These are phyloP conservation scores for Candida quercuum DNA, from an alignment of 805 yeast genomes.

Conservation along the genomic window DNA sequence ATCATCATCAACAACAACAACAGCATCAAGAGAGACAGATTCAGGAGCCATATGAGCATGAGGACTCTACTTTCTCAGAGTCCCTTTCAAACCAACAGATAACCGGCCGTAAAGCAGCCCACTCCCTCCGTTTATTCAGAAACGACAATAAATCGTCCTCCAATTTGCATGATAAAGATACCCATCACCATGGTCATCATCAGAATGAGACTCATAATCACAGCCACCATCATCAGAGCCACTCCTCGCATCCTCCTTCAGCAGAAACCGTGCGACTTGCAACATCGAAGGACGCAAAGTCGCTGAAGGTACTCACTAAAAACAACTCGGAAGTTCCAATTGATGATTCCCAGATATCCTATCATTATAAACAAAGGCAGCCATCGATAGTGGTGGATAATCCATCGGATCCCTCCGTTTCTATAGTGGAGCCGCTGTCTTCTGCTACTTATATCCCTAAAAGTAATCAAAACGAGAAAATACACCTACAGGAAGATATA, in stretches of 20 bases:
- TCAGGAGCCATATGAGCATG: neutral
- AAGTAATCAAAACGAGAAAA: slow-evolving; percentile 32
- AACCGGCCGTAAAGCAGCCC: slow-evolving; percentile 55
- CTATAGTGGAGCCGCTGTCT: slow-evolving; percentile 51
- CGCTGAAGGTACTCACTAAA: slow-evolving; percentile 3
- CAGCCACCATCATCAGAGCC: neutral
- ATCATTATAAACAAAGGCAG: slow-evolving; percentile 7
- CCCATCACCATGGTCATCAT: neutral
- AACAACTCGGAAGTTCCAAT: slow-evolving; percentile 7
- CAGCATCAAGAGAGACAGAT: neutral
- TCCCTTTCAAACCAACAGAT: slow-evolving; percentile 5
- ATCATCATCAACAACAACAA: neutral
- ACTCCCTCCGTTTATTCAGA: slow-evolving; percentile 49
- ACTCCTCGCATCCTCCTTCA: slow-evolving; percentile 3
- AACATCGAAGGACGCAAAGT: slow-evolving; percentile 2
- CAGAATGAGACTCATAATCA: neutral
- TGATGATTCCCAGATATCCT: slow-evolving; percentile 3
- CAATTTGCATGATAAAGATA: slow-evolving; percentile 5
- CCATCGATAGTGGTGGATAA: slow-evolving; percentile 4
- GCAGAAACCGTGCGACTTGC: neutral
- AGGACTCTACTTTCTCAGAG: slow-evolving; percentile 9
- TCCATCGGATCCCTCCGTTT: slow-evolving; percentile 1
- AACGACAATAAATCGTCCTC: slow-evolving; percentile 23
- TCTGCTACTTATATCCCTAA: slow-evolving; percentile 73
- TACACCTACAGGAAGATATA: slow-evolving; percentile 10